Evolutionary conservation across 23 red algal species (phyloP), one percentile per base, ranked within the genome.

Genomic region (Cyanidium caldarium): DNA sequence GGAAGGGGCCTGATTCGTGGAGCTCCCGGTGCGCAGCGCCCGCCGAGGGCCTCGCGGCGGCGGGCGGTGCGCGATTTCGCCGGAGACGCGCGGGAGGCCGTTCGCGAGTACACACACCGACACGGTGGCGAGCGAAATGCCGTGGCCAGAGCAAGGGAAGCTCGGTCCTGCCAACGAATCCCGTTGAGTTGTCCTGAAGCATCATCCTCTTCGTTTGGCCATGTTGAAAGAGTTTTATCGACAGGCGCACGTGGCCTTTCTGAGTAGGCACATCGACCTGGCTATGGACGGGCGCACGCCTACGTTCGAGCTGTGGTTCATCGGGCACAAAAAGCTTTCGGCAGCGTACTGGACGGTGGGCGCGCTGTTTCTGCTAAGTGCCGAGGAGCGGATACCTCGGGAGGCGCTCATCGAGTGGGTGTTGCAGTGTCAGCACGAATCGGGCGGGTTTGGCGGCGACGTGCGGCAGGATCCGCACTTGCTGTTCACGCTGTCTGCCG

Each of bases 281-380:
- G 51, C 19, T 5, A 28, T 61, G 10, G 31, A 5, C n/a, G 51
- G 3, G 5, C 21, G 19, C 10, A 16, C 51, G 31, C 7, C 13
- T 21, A 61, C 73, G 16, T 66, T 36, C 26, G 46, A 66, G 65
- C 34, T 66, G 46, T 76, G 51, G n/a, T 78, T 96, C 39, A 81
- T 77, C 3, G 82, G 81, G 66, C 91, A 96, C 66, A 85, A 86
- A 39, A 72, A 80, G 30, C 40, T 87, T 31, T 84, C 78, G 34
- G 91, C 77, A 5, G 84, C 86, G 17, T 96, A 96, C 71, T 96
- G 91, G 91, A 79, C 91, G 44, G 40, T 96, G 7, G 73, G 68
- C 1, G 74, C 91, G 30, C 56, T 96, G 0, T 36, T 56, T 35
- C 58, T 96, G 68, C 57, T 96, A 66, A 33, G 68, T 15, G n/a